Conservation (phyloP, 2,329 filamentous ascomycete species). For the Botrytis aclada region DNA sequence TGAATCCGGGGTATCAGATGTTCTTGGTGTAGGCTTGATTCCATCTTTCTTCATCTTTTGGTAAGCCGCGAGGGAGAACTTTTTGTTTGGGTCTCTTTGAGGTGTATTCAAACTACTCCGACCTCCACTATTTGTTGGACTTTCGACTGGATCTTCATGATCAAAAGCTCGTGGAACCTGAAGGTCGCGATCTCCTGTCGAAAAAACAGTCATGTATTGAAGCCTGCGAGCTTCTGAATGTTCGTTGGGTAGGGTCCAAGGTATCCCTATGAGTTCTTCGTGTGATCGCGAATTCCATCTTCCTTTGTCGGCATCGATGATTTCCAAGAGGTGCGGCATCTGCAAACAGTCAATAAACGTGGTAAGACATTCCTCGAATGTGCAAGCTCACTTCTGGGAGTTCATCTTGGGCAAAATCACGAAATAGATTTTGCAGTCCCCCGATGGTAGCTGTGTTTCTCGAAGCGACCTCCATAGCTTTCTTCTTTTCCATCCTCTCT, state of each 20-base stretch:
- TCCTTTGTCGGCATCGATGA: conserved; percentile 8
- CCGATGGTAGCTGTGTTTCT: conserved; percentile 10
- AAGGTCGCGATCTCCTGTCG: conserved; percentile 31
- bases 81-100: conserved; percentile 33
- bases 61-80: conserved; percentile 37
- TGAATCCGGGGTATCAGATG: conserved; percentile 19
- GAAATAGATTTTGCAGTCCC: not conserved
- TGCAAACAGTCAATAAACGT: conserved; percentile 9
- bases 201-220: conserved; percentile 37
- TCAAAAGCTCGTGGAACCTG: conserved; percentile 31
- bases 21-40: conserved; percentile 29
- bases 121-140: conserved; percentile 28
- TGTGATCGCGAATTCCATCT: conserved; percentile 2
- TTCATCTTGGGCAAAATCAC: conserved; percentile 5
- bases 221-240: conserved; percentile 33
- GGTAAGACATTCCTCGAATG: not conserved
- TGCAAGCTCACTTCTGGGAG: conserved; percentile 19
- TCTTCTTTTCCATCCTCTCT: conserved; percentile 15
- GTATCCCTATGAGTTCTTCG: conserved; percentile 21
- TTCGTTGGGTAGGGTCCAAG: conserved; percentile 36
- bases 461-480: conserved; percentile 1
- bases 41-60: conserved; percentile 35
- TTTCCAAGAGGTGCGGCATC: conserved; percentile 15
- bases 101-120: conserved; percentile 35
- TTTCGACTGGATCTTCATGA: conserved; percentile 31